These are phyloP conservation scores for Talaromyces sp. DNA, from an alignment of 2,329 filamentous ascomycete species.

Conservation along the genomic window DNA sequence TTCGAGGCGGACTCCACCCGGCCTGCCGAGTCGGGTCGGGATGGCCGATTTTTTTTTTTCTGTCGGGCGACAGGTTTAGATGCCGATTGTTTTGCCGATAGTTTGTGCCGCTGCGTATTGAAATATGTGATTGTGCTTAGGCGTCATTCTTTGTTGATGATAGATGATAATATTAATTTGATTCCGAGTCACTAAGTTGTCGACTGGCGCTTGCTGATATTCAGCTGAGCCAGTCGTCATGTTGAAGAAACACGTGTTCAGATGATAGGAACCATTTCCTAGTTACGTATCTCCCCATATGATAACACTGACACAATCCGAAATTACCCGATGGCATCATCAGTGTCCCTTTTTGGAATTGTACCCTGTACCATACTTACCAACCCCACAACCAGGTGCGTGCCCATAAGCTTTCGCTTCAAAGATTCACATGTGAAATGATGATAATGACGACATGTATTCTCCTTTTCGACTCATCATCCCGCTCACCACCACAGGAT, in stretches of 20 bases:
- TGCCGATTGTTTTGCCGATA: background rate
- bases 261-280: background rate
- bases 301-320: background rate
- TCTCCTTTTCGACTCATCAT: background rate
- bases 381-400: background rate
- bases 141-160: too few species aligned
- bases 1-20: background rate
- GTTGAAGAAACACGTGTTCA: background rate
- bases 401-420: background rate
- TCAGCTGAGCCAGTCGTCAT: background rate
- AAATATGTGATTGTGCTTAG: too few species aligned
- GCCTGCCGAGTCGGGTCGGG: conserved; percentile 6
- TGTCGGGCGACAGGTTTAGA: background rate
- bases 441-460: background rate
- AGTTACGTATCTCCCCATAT: background rate
- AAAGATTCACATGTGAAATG: background rate
- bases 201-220: background rate
- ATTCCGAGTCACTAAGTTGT: background rate
- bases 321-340: conserved; percentile 4
- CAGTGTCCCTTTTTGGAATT: background rate
- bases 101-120: too few species aligned
- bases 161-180: too few species aligned
- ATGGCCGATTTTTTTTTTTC: background rate
- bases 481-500: background rate
- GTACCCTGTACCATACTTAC: background rate